A percentile compares a stretch with the other conserved stretches of the same genome.
Evolutionary conservation across 2,329 filamentous ascomycete genomes (phyloP).

Genomic region (Cladosporium velox): DNA sequence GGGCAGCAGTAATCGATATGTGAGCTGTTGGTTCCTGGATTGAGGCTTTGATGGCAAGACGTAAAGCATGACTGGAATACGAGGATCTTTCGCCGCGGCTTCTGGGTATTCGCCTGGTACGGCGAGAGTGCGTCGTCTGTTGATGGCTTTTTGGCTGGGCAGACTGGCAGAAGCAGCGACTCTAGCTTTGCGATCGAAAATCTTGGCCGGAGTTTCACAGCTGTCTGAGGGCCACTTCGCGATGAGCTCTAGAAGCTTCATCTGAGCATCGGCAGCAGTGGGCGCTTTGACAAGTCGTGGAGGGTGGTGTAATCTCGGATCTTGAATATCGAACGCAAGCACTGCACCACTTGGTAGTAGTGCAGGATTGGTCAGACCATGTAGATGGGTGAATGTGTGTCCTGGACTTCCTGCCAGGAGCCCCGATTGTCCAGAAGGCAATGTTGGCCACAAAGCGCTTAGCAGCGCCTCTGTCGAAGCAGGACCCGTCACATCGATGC

Average conservation of each 20-base stretch:
- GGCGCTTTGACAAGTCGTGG: conserved; percentile 55
- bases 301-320: conserved; percentile 80
- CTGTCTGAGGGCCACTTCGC: conserved; percentile 68
- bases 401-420: conserved; percentile 36
- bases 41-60: conserved; percentile 38
- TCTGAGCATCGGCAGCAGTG: conserved; percentile 30
- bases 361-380: conserved; percentile 66
- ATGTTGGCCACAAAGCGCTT: conserved; percentile 61
- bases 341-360: conserved; percentile 69
- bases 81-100: conserved; percentile 63
- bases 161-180: conserved; percentile 66
- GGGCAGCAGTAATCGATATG: conserved; percentile 82
- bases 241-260: conserved; percentile 59
- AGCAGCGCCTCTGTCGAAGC: conserved; percentile 77
- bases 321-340: conserved; percentile 71
- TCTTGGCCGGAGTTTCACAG: conserved; percentile 37
- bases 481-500: conserved; percentile 70
- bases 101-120: conserved; percentile 64
- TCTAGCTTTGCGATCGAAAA: conserved; percentile 71
- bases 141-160: conserved; percentile 75
- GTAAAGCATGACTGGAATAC: conserved; percentile 75
- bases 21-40: conserved; percentile 59
- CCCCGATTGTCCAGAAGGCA: not conserved
- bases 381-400: conserved; percentile 54
- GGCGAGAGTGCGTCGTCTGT: conserved; percentile 68